A percentile compares a stretch with the other conserved stretches of the same genome.
These are phyloP conservation scores for Globisporangium takayamanum DNA, from an alignment of 352 stramenopile genomes.

Conservation along the genomic window DNA sequence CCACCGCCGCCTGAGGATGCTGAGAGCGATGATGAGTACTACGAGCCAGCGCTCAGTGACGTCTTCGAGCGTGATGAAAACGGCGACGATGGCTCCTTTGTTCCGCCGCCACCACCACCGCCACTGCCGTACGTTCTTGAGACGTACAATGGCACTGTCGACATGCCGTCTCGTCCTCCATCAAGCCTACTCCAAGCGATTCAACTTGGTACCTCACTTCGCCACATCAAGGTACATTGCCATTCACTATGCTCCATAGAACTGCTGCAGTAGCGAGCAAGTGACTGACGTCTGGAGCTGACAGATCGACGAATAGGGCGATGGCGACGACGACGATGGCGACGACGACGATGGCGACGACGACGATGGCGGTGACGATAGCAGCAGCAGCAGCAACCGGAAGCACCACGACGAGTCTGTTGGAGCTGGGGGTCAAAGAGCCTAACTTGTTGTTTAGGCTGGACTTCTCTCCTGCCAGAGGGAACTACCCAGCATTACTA, in stretches of 20 bases:
- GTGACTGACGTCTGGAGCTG: not conserved
- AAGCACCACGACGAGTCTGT: too few species aligned
- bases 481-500: too few species aligned
- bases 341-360: too few species aligned
- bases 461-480: too few species aligned
- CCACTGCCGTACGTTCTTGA: not conserved
- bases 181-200: slow-evolving; percentile 26
- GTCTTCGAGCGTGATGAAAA: not conserved
- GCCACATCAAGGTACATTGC: slow-evolving; percentile 12
- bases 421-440: too few species aligned
- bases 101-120: slow-evolving; percentile 7
- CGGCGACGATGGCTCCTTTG: not conserved
- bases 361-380: too few species aligned
- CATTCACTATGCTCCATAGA: not conserved
- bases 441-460: too few species aligned
- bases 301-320: not conserved
- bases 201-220: slow-evolving; percentile 22
- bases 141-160: not conserved
- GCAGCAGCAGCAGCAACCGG: too few species aligned
- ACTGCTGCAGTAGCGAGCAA: not conserved
- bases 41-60: slow-evolving; percentile 17
- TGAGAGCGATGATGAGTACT: slow-evolving; percentile 5
- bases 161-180: not conserved
- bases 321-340: too few species aligned
- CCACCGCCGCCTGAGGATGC: slow-evolving; percentile 15